Evolutionary conservation across 345 rosid genomes (phyloP).

Genomic region (Bretschneidera sinensis): DNA sequence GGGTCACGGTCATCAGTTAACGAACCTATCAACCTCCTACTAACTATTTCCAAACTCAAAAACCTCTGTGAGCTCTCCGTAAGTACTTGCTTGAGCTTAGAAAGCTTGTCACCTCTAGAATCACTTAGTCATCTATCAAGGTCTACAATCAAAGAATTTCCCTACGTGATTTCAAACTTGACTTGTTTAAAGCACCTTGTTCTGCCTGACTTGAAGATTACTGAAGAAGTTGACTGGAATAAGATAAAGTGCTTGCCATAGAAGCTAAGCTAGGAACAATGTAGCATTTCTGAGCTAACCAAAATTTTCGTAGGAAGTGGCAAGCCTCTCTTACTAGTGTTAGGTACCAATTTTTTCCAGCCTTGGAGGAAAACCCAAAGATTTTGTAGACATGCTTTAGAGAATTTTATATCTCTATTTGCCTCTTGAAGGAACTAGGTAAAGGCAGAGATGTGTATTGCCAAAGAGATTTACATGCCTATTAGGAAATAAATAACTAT

Average conservation of each 20-base stretch:
- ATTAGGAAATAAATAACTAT: conserved; percentile 6
- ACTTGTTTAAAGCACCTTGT: conserved; percentile 15
- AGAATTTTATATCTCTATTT: background rate
- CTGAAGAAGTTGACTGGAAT: conserved; percentile 15
- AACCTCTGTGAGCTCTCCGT: conserved; percentile 23
- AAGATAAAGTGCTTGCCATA: conserved; percentile 10
- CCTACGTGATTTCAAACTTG: conserved; percentile 12
- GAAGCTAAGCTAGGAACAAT: conserved; percentile 16
- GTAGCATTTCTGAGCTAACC: conserved; percentile 11
- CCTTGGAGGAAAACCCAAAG: conserved; percentile 1
- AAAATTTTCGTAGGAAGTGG: background rate
- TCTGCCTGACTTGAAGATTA: conserved; percentile 15
- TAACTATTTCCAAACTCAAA: background rate
- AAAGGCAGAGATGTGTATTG: background rate
- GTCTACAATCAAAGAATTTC: conserved; percentile 16
- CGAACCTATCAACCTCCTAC: no score
- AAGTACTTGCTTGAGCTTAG: conserved; percentile 5
- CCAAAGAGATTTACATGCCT: background rate
- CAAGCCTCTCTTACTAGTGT: conserved; percentile 6
- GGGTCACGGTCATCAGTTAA: conserved; percentile 13
- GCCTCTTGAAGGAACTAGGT: background rate
- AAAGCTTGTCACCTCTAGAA: conserved; percentile 12
- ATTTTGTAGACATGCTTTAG: background rate
- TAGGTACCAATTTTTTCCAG: conserved; percentile 10
- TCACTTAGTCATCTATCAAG: conserved; percentile 19